Evolutionary conservation across 331 rosid species (phyloP), one percentile per base, ranked within the genome.

Genomic region (Malus hybrid): DNA sequence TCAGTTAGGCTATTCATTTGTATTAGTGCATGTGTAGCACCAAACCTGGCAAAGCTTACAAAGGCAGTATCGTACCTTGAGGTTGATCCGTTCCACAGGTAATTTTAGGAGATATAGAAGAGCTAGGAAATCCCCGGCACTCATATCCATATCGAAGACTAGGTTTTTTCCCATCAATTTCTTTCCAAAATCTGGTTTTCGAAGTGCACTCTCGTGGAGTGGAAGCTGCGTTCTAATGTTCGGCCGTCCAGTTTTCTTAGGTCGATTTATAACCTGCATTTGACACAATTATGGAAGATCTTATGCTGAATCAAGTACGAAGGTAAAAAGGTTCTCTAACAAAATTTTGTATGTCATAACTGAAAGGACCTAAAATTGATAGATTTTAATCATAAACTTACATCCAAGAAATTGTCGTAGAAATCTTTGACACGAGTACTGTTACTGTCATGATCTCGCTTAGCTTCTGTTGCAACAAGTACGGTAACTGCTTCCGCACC

Each of bases 131-230:
- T 65, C 82, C 31, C 81, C 77, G 7, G 66, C 82, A 39, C 82
- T 79, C 82, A 79, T 65, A 46, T 79, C 77, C 81, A 78, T 65
- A 63, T 78, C 77, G 10, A 78, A 71, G 10, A 72, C 73, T 33
- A 72, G 31, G 4, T 52, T 33, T 42, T 72, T 79, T 2, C 69
- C 78, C 54, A 10, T 33, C 5, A 11, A 2, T 36, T 56, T 44
- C 32, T 22, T 19, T 39, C 59, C 48, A 13, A 78, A 78, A 36
- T 54, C n/a, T 22, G 54, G 76, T 71, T 78, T 64, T 70, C 31
- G 15, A 44, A 73, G 16, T 14, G 20, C 42, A 27, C 11, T 29
- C 7, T 73, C 11, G 16, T 65, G 33, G 14, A 15, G 54, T 19
- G 67, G 78, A 54, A 65, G n/a, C 57, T 54, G 67, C 7, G 67